Conservation (phyloP, 768 basidiomycete genomes). For the Hericium erinaceus region DNA sequence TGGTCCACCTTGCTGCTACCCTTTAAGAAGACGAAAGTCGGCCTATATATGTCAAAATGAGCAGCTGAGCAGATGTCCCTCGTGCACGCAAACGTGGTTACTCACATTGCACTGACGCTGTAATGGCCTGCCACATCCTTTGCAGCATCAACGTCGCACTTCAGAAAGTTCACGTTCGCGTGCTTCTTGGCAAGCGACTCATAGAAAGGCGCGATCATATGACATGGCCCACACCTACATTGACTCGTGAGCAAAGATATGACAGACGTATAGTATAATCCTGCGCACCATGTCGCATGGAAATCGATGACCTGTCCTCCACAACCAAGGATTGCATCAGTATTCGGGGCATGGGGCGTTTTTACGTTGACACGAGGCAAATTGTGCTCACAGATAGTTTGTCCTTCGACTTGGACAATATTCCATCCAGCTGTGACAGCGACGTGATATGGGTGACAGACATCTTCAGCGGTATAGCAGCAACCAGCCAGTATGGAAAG, state of each 20-base stretch:
- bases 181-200: slow-evolving; percentile 64
- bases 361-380: background rate
- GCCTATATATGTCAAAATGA: slow-evolving; percentile 37
- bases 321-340: slow-evolving; percentile 1
- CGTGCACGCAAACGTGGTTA: background rate
- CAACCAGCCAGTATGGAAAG: background rate
- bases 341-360: background rate
- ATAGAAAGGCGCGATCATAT: slow-evolving; percentile 69
- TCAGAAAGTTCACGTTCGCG: slow-evolving; percentile 68
- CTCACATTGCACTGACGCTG: slow-evolving; percentile 65
- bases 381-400: slow-evolving; percentile 49
- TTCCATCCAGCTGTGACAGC: slow-evolving; percentile 48
- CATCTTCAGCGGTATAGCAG: slow-evolving; percentile 25
- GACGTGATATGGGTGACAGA: slow-evolving; percentile 56
- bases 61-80: background rate
- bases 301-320: slow-evolving; percentile 69
- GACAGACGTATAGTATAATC: background rate
- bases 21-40: slow-evolving; percentile 74
- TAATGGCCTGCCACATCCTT: slow-evolving; percentile 58
- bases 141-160: slow-evolving; percentile 71
- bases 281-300: slow-evolving; percentile 69
- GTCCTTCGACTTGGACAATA: slow-evolving; percentile 48
- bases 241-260: slow-evolving; percentile 1
- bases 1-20: slow-evolving; percentile 58
- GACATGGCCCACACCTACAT: slow-evolving; percentile 78